Evolutionary conservation across 169 alveolate species (phyloP), one percentile per base, ranked within the genome.

Genomic region (Cryptosporidium viatorum): DNA sequence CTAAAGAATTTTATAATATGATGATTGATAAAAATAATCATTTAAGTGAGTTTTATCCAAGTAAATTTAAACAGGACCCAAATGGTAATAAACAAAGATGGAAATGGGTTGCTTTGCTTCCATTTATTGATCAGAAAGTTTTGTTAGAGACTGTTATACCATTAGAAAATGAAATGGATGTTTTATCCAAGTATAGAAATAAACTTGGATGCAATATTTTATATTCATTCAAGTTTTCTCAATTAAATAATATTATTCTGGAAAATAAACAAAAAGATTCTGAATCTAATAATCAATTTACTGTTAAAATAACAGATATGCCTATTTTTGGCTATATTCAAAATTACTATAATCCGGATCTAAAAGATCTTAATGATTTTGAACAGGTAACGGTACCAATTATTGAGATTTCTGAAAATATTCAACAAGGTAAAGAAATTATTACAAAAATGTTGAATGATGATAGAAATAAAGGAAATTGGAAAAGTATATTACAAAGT

Each of bases 61-160:
- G 51, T 29, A 93, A 92, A 31, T 94, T 94, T 84, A 91, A 84
- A 51, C 96, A 94, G 86, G 97, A 95, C 85, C 96, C 96, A 31
- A 95, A 95, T 48, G 97, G 97, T 7, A 94, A 94, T 84, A 86
- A 71, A 43, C 85, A 85, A 35, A 94, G 93, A 75, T 95, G 95
- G 92, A 96, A 95, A 69, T 95, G 97, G 97, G 93, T 95, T 85
- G 95, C 96, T 21, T 91, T 95, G 41, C 93, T 95, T 33, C 97
- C 97, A n/a, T 95, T 95, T 75, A 95, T 95, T n/a, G 97, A 95
- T 68, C 96, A 95, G 85, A 84, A 89, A 8, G 85, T 89, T 45
- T 71, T 95, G 35, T 86, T 95, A 39, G 60, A 75, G 16, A 85
- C 84, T 70, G 96, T 94, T 3, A 71, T 71, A 35, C 95, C 96